These are phyloP conservation scores for Cladochytrium replicatum DNA, from an alignment of 192 early-diverging fungal species.

Conservation along the genomic window DNA sequence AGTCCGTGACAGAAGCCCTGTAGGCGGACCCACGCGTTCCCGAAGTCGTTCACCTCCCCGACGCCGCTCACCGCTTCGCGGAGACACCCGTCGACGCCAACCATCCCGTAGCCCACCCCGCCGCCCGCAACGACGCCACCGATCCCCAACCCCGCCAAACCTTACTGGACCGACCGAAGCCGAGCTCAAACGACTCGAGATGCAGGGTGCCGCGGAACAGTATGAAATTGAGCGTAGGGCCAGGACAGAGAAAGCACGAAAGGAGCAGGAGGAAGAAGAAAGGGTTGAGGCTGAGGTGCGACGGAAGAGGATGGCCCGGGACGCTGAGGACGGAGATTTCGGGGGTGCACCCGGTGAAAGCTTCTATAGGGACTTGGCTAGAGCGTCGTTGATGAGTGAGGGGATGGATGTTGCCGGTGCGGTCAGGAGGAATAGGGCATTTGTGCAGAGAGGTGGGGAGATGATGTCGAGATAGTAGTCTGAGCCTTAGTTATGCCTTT, in stretches of 20 bases:
- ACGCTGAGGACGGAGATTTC: conserved; percentile 1
- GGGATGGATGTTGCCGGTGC: conserved; percentile 24
- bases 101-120: too few species aligned
- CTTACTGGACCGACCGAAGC: conserved; percentile 1
- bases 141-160: background rate
- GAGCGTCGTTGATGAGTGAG: background rate
- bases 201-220: conserved; percentile 24
- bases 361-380: conserved; percentile 21
- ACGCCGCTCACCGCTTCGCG: conserved; percentile 4
- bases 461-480: too few species aligned
- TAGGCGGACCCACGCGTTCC: too few species aligned
- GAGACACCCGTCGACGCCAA: too few species aligned
- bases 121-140: background rate
- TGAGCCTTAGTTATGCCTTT: too few species aligned
- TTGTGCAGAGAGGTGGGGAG: conserved; percentile 25
- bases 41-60: too few species aligned
- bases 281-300: conserved; percentile 13
- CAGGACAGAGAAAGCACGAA: conserved; percentile 14
- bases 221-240: conserved; percentile 14
- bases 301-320: conserved; percentile 11
- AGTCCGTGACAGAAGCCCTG: too few species aligned
- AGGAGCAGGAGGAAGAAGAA: conserved; percentile 19
- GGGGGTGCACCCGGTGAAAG: too few species aligned
- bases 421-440: conserved; percentile 30
- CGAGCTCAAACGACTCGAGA: too few species aligned